Percentiles rank a stretch among this genome's conserved stretches.
These are phyloP conservation scores for Nicotiana paniculata DNA, from an alignment of 257 asterid species.

Conservation along the genomic window DNA sequence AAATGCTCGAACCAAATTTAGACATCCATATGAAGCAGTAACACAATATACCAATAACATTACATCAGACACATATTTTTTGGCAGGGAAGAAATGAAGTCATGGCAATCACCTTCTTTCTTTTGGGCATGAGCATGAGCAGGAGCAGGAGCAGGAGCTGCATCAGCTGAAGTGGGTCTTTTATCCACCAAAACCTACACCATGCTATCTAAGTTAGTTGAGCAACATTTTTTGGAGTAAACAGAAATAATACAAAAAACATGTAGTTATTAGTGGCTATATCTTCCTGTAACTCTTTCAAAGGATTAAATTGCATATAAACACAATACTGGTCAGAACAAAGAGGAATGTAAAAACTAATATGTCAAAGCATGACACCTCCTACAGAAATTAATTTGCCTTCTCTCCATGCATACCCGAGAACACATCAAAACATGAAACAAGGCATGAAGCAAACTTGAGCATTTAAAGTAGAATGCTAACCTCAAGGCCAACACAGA, in stretches of 20 bases:
- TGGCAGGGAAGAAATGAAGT: neutral
- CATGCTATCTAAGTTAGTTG: constrained; percentile 9
- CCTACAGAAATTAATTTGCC: neutral
- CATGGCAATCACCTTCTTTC: constrained; percentile 47
- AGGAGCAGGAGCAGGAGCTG: constrained; percentile 13
- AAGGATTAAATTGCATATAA: neutral
- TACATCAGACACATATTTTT: neutral
- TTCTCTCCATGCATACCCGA: neutral
- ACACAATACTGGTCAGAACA: neutral
- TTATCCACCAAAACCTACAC: constrained; percentile 71
- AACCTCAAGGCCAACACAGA: constrained; percentile 91
- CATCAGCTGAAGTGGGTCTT: constrained; percentile 27
- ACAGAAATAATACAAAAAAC: constrained; percentile 5
- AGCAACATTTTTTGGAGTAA: constrained; percentile 8
- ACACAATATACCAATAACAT: neutral
- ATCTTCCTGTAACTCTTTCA: neutral
- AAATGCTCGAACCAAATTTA: neutral
- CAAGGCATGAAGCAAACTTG: constrained; percentile 9
- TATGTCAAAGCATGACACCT: neutral
- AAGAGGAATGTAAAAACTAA: neutral
- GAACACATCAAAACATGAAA: neutral
- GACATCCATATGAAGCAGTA: neutral
- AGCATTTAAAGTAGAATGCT: constrained; percentile 16
- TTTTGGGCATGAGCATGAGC: constrained; percentile 40
- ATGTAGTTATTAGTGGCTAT: neutral